Percentiles rank a stretch among this genome's conserved stretches.
phyloP scores from a whole-genome alignment of 305 asterid species.

The Coffea humblotiana region DNA sequence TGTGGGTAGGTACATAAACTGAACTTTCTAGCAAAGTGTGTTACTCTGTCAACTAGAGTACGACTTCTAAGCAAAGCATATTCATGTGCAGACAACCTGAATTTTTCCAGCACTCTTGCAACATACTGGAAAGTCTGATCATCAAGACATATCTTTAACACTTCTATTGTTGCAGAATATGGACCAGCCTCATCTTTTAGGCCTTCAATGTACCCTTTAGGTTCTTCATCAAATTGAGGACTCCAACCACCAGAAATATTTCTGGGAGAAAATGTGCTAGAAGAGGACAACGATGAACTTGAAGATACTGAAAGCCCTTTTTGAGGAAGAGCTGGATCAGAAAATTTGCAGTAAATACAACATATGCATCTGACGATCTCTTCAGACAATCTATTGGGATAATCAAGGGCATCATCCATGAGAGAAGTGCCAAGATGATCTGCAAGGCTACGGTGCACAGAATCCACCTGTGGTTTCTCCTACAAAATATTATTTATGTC shows the following conservation, averaged over 20 bases:
- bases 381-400: conserved; percentile 73
- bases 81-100: conserved; percentile 49
- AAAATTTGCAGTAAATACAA: conserved; percentile 74
- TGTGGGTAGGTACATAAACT: not conserved
- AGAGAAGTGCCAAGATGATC: conserved; percentile 61
- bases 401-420: conserved; percentile 36
- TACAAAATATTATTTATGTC: conserved; percentile 29
- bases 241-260: conserved; percentile 78
- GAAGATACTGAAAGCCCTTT: conserved; percentile 68
- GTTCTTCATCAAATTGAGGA: conserved; percentile 59
- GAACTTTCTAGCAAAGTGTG: not conserved
- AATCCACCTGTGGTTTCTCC: conserved; percentile 48
- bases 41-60: not conserved
- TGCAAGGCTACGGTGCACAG: conserved; percentile 59
- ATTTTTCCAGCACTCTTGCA: conserved; percentile 68
- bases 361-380: conserved; percentile 71
- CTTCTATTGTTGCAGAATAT: conserved; percentile 49
- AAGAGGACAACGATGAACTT: conserved; percentile 63
- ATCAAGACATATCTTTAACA: conserved; percentile 56
- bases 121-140: conserved; percentile 66
- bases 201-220: conserved; percentile 36
- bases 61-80: not conserved
- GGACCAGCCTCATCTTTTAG: conserved; percentile 45
- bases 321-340: conserved; percentile 40
- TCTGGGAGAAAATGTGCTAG: conserved; percentile 78